A percentile compares a stretch with the other conserved stretches of the same genome.
Evolutionary conservation across 371 early-diverging fungal species (phyloP).

Genomic region (Syncephalastrum racemosum): DNA sequence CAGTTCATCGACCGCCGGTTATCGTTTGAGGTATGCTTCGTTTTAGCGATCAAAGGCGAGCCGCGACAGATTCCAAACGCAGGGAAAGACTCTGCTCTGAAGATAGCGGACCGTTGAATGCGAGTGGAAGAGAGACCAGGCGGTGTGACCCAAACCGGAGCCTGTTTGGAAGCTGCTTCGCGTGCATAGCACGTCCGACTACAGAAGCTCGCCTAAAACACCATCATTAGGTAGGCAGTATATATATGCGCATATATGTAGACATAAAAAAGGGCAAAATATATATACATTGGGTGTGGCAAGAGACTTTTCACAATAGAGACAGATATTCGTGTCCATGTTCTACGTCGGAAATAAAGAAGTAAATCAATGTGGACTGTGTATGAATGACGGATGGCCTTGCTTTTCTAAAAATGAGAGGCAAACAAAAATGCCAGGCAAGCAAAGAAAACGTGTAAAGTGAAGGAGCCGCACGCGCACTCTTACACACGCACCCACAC

Average conservation of each 20-base stretch:
- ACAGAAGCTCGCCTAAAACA: conserved; percentile 13
- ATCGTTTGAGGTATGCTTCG: too few species aligned
- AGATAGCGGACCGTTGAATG: conserved; percentile 11
- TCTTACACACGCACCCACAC: neutral
- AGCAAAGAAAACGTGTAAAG: conserved; percentile 4
- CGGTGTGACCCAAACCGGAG: conserved; percentile 19
- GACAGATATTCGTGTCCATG: conserved; percentile 28
- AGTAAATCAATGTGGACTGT: conserved; percentile 1
- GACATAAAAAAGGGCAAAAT: neutral
- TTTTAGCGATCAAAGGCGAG: too few species aligned
- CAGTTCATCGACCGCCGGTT: too few species aligned
- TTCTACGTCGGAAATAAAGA: conserved; percentile 1
- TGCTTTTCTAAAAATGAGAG: neutral
- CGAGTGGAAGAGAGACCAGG: conserved; percentile 12
- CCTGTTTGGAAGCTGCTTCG: conserved; percentile 14
- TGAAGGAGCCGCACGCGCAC: too few species aligned
- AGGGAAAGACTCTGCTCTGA: too few species aligned
- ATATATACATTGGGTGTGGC: conserved; percentile 6
- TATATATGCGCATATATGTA: too few species aligned
- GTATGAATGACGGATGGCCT: too few species aligned
- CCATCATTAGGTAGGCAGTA: too few species aligned
- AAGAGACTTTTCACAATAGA: conserved; percentile 25
- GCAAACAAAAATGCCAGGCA: conserved; percentile 4
- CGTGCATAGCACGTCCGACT: conserved; percentile 15
- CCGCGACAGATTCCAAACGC: too few species aligned